Base-by-base conservation (phyloP, 2,329 filamentous ascomycete genomes). In the Nectriaceae sp. region DNA sequence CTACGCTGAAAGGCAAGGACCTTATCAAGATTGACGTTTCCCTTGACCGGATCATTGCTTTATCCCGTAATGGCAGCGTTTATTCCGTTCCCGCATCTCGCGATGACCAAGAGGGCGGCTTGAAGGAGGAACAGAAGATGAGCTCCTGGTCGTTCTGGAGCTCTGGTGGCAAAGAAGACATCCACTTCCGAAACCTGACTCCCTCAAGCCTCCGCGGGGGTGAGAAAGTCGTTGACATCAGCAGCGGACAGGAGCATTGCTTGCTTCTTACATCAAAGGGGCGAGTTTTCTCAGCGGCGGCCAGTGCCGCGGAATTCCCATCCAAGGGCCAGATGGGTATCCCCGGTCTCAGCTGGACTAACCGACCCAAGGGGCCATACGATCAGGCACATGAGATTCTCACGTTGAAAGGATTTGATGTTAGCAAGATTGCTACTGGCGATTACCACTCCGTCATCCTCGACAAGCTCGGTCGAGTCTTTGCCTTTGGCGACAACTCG, bases 401-500 rank as follows among this genome's bases (percentile, higher is more conserved):
- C 2, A 83, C 80, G 0, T 75, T 97, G 3, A 82, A 81, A 47
- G 88, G 85, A 4, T 87, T 87, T 55, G 79, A 88, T 4, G 83
- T 94, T 39, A 71, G 75, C 4, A 80, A 89, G 56, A 86, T 97
- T 49, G 92, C 93, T 1, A 75, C 90, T 2, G 94, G 94, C 20
- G 91, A 96, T 64, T 84, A 86, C 57, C 94, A 99, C 71, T 96
- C 90, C 4, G 73, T 95, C 2, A 88, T 84, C 1, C 77, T 91
- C 15, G 89, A 93, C 64, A 81, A 82, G 50, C 77, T 87, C 44
- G 93, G 93, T 15, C 82, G 84, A 15, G 79, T 94, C 15, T 96
- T 94, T 68, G 78, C 85, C 5, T 97, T 96, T 71, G 94, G 94
- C 31, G 92, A 97, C 68, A 97, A 97, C 71, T 85, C 85, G 0